Evolutionary conservation across 2,329 filamentous ascomycete species (phyloP).

Genomic region (Albophoma yamanashiensis): DNA sequence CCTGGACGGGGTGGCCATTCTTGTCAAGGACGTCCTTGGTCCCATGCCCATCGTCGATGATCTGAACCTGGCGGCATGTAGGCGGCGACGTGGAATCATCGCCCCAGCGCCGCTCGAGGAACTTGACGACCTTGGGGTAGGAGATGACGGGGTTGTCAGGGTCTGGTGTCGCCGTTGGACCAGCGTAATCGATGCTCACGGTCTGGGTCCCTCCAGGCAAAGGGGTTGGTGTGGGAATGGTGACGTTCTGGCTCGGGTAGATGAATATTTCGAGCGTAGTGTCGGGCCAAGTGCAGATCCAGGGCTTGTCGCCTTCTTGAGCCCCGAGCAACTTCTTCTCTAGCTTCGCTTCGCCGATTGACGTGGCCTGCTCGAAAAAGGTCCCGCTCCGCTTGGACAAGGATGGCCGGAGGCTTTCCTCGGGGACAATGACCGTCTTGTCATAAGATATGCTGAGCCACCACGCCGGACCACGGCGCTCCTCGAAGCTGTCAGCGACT

Average conservation of each 20-base stretch:
- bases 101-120: constrained; percentile 39
- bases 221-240: constrained; percentile 12
- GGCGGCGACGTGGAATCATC: constrained; percentile 21
- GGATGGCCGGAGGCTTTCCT: constrained; percentile 23
- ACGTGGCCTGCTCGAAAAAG: constrained; percentile 5
- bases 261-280: constrained; percentile 47
- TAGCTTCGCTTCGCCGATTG: constrained; percentile 9
- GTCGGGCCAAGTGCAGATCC: constrained; percentile 48
- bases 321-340: constrained; percentile 15
- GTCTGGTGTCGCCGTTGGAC: constrained; percentile 1
- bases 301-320: constrained; percentile 39
- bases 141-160: constrained; percentile 13
- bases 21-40: constrained; percentile 23
- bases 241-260: constrained; percentile 42
- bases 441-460: constrained; percentile 39
- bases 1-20: constrained; percentile 27
- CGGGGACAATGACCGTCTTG: constrained; percentile 44
- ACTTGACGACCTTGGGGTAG: constrained; percentile 43
- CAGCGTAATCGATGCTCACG: constrained; percentile 6
- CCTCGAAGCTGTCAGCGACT: constrained; percentile 40
- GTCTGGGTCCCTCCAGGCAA: constrained; percentile 1
- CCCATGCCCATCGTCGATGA: constrained; percentile 25
- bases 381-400: constrained; percentile 16
- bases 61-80: constrained; percentile 37
- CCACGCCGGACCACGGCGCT: constrained; percentile 42